Percentiles rank a stretch among this genome's conserved stretches.
Evolutionary conservation across 2,329 filamentous ascomycete genomes (phyloP).

Genomic region (Knoxdaviesia proteae): DNA sequence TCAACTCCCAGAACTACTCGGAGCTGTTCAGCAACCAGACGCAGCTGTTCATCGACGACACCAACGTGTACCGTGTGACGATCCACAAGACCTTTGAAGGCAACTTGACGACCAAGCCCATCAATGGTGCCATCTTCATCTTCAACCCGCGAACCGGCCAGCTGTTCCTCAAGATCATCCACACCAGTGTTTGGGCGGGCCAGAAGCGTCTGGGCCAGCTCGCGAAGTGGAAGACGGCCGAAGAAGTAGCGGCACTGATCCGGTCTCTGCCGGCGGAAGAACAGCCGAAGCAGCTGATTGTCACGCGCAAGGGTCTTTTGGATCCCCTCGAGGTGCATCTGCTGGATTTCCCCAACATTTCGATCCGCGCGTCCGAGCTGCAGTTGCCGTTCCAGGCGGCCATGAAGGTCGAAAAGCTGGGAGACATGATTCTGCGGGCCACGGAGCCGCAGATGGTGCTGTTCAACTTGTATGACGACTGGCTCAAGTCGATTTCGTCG

Average conservation of each 20-base stretch:
- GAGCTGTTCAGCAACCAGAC: constrained; percentile 98
- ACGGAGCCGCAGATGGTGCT: constrained; percentile 99
- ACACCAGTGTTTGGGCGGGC: constrained; percentile 96
- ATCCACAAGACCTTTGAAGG: constrained; percentile 99
- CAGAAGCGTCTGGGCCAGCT: constrained; percentile 97
- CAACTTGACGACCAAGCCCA: constrained; percentile 96
- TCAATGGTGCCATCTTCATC: constrained; percentile 99
- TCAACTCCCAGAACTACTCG: constrained; percentile 98
- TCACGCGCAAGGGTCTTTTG: constrained; percentile 88
- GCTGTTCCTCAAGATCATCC: constrained; percentile 96
- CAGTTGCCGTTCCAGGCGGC: constrained; percentile 97
- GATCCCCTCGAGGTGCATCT: constrained; percentile 95
- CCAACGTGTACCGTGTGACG: constrained; percentile 96
- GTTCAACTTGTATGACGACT: constrained; percentile 97
- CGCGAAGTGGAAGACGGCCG: constrained; percentile 98
- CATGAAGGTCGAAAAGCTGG: constrained; percentile 98
- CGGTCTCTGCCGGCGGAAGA: constrained; percentile 91
- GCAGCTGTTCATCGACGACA: constrained; percentile 96
- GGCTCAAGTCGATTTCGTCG: constrained; percentile 94
- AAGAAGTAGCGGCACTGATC: constrained; percentile 96
- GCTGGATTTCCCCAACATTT: constrained; percentile 97
- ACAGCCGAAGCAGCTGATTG: constrained; percentile 95
- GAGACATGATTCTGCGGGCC: constrained; percentile 94
- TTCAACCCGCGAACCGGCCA: constrained; percentile 98
- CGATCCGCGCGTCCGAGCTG: constrained; percentile 88